Evolutionary conservation across 352 stramenopile genomes (phyloP).

Genomic region (Phytopythium aichiense): DNA sequence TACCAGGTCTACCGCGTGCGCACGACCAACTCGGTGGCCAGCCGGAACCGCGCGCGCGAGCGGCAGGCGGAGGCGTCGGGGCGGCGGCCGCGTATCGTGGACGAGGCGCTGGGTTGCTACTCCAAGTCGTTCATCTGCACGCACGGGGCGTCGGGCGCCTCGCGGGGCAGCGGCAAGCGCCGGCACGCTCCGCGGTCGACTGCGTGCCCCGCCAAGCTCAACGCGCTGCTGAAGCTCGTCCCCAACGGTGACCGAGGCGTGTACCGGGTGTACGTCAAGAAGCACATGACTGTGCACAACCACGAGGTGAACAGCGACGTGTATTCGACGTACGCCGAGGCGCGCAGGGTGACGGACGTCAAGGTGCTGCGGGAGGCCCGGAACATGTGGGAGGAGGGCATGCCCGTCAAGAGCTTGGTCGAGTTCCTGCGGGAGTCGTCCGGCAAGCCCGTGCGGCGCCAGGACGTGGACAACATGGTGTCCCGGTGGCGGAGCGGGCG

Average conservation of each 20-base stretch:
- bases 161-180: background rate
- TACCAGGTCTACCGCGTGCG: conserved; percentile 2
- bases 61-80: background rate
- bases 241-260: background rate
- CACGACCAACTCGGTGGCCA: conserved; percentile 5
- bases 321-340: conserved; percentile 2
- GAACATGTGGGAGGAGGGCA: background rate
- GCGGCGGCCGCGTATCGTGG: background rate
- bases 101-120: background rate
- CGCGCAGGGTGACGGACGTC: background rate
- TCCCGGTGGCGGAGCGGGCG: background rate
- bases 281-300: background rate
- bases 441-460: background rate
- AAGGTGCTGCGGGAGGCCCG: background rate
- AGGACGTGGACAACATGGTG: conserved; percentile 3
- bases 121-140: conserved; percentile 4
- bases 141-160: background rate
- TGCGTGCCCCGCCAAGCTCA: background rate
- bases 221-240: background rate
- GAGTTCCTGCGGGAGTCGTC: background rate
- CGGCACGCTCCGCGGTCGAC: background rate
- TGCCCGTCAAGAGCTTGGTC: background rate
- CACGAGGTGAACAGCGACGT: background rate
- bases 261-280: background rate
- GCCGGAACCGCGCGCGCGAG: background rate